Percentiles rank a stretch among this genome's conserved stretches.
phyloP scores from a whole-genome alignment of 1,284 basidiomycete genomes.

The Puccinia hordei region DNA sequence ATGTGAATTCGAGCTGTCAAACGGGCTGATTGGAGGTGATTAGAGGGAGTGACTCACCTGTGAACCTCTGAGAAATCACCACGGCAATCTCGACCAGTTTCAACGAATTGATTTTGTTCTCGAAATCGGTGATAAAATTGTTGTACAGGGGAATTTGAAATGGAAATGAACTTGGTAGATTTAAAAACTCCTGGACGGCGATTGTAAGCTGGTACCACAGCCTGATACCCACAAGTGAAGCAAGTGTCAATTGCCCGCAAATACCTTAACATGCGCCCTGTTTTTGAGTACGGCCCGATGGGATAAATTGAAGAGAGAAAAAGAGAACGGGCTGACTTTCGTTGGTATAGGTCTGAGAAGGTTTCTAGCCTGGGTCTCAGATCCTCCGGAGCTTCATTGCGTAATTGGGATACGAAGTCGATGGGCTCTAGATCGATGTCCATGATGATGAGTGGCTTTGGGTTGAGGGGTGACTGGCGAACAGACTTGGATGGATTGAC shows the following conservation, averaged over 20 bases:
- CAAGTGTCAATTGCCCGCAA: neutral
- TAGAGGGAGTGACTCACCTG: slow-evolving; percentile 67
- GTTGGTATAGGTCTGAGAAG: slow-evolving; percentile 42
- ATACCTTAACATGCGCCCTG: neutral
- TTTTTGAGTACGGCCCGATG: neutral
- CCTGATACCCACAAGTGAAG: slow-evolving; percentile 62
- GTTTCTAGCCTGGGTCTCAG: slow-evolving; percentile 11
- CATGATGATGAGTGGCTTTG: slow-evolving; percentile 12
- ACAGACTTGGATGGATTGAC: no score
- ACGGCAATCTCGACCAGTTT: slow-evolving; percentile 87
- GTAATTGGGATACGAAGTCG: slow-evolving; percentile 23
- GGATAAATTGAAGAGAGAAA: neutral
- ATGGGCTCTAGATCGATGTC: slow-evolving; percentile 43
- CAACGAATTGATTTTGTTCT: slow-evolving; percentile 80
- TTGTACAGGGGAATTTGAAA: slow-evolving; percentile 84
- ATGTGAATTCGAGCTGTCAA: slow-evolving; percentile 41
- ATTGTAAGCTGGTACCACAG: slow-evolving; percentile 96
- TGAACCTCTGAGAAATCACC: slow-evolving; percentile 79
- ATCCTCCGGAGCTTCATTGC: slow-evolving; percentile 4
- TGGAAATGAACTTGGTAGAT: slow-evolving; percentile 71
- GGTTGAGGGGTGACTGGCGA: no score
- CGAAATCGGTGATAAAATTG: slow-evolving; percentile 76
- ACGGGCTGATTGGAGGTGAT: neutral
- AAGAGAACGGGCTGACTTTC: slow-evolving; percentile 43
- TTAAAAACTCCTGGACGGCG: slow-evolving; percentile 81